Conservation (phyloP, 345 rosid species). For the Erucastrum elatum region DNA sequence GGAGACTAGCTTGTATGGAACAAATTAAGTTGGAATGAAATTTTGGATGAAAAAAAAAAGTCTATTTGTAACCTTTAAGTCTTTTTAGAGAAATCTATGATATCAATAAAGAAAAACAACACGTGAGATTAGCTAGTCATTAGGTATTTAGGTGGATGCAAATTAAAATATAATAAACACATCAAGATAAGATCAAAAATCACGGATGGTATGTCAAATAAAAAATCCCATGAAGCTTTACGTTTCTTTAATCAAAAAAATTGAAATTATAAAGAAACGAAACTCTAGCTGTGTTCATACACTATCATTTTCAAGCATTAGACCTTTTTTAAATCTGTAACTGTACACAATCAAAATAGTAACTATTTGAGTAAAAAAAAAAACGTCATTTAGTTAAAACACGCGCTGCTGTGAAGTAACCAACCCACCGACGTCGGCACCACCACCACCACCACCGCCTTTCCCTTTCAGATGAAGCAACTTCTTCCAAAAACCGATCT, state of each 20-base stretch:
- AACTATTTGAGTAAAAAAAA: background rate
- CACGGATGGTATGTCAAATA: conserved; percentile 11
- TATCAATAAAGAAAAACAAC: background rate
- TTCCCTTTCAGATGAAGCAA: conserved; percentile 56
- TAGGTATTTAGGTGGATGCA: background rate
- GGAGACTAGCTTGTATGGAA: no score
- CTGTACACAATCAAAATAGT: conserved; percentile 29
- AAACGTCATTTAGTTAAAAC: conserved; percentile 3
- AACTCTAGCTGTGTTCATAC: background rate
- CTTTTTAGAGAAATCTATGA: background rate
- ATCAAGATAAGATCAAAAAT: background rate
- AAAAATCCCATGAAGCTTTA: background rate
- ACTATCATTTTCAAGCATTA: background rate
- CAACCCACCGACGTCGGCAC: conserved; percentile 32
- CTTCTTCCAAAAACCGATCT: conserved; percentile 68
- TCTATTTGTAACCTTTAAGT: no score
- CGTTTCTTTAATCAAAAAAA: background rate
- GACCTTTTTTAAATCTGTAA: conserved; percentile 16
- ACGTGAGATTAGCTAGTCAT: background rate
- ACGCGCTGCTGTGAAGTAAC: conserved; percentile 34
- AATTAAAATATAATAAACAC: background rate
- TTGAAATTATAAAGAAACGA: background rate
- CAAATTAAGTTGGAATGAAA: no score
- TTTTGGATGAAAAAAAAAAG: no score
- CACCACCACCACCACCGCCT: conserved; percentile 31